Evolutionary conservation across 2,329 filamentous ascomycete species (phyloP).

Genomic region (Simplicillium aogashimaense): DNA sequence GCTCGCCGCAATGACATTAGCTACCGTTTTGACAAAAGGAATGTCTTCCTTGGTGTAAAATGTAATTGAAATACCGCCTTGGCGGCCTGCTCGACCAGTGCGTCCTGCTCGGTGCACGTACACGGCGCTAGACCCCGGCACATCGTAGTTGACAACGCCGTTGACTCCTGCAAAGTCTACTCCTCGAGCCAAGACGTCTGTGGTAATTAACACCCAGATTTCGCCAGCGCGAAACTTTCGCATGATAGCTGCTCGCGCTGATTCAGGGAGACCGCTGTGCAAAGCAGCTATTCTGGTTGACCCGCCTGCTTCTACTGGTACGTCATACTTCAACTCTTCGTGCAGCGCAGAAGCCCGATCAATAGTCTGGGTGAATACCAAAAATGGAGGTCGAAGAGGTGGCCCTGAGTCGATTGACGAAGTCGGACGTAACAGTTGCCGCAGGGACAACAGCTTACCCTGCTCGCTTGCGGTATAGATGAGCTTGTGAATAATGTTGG

Average conservation of each 20-base stretch:
- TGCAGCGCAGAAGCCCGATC: conserved; percentile 79
- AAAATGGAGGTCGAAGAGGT: conserved; percentile 71
- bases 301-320: conserved; percentile 78
- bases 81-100: conserved; percentile 78
- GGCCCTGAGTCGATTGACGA: conserved; percentile 44
- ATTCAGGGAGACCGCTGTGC: conserved; percentile 75
- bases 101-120: conserved; percentile 93
- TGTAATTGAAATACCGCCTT: conserved; percentile 83
- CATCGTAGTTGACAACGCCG: conserved; percentile 95
- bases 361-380: conserved; percentile 95
- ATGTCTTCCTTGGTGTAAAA: conserved; percentile 96
- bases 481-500: conserved; percentile 82
- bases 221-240: conserved; percentile 82
- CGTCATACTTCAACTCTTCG: conserved; percentile 88
- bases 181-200: conserved; percentile 82
- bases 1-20: conserved; percentile 80
- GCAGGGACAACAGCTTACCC: conserved; percentile 84
- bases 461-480: conserved; percentile 87
- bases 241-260: conserved; percentile 71
- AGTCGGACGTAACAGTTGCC: conserved; percentile 76
- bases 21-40: conserved; percentile 77
- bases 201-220: conserved; percentile 94
- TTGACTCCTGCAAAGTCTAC: conserved; percentile 94
- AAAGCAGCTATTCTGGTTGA: conserved; percentile 78
- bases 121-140: conserved; percentile 77